Base-by-base conservation (phyloP, 352 stramenopile genomes). In the Globisporangium carolinianum region DNA sequence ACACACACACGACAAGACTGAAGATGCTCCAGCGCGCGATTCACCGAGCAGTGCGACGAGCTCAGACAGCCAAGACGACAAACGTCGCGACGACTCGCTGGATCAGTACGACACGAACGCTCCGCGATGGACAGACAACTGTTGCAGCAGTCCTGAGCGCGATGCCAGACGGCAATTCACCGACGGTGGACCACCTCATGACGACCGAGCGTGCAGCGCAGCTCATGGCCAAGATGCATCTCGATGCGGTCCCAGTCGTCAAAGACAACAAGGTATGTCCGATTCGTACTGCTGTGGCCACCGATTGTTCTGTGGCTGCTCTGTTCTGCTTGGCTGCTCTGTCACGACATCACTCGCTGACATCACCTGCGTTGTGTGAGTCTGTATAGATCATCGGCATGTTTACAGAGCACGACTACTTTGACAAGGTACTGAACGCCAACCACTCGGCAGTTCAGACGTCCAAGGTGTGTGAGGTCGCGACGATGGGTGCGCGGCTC, bases 351-450 rank as follows among this genome's bases (percentile, higher is more conserved):
- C 0, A 12, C 11, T 10, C 41, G 11, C 42, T 47, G 42, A 47
- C 42, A 6, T 5, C 2, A 4, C 11, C 42, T 47, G 39, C 24
- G 39, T 6, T 52, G 11, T 51, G 32, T 32, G 4, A 8, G 43
- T 12, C 24, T 45, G 6, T 18, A 37, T 8, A 74, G 66, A 66
- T 76, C 45, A 60, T 79, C 15, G 71, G 71, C 4, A 10, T 79
- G 51, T 75, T 79, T 53, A 75, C 71, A 14, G 71, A 76, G 56
- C 68, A 61, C 12, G 71, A 79, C 56, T 79, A 79, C 61, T 70
- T 79, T 51, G 63, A 76, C 46, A 76, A 76, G 53, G 71, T 76
- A 15, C 60, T 76, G 15, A 79, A 69, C 43, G 46, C 36, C 12
- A 53, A n/a, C 14, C 67, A 79, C 47, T 61, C 66, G 50, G 68